Evolutionary conservation across 352 stramenopile species (phyloP).

Genomic region (Blastocystis sp.): DNA sequence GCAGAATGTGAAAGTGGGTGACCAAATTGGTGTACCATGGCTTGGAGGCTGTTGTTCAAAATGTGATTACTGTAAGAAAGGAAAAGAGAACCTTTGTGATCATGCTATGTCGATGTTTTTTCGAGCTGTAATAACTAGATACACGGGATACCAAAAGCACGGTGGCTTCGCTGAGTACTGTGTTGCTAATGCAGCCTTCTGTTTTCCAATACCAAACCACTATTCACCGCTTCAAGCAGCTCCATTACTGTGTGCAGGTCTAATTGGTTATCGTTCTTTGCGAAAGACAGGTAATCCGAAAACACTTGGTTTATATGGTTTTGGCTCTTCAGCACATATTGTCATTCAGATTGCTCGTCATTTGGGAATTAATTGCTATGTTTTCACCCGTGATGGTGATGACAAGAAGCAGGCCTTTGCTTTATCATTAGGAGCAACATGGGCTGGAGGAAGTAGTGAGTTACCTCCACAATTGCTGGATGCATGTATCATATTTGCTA

Average conservation of each 20-base stretch:
- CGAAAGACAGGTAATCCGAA: constrained; percentile 47
- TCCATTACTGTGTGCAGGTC: constrained; percentile 57
- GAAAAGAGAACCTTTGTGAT: constrained; percentile 65
- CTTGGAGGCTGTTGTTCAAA: constrained; percentile 49
- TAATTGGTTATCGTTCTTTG: constrained; percentile 61
- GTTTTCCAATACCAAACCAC: constrained; percentile 61
- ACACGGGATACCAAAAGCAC: constrained; percentile 62
- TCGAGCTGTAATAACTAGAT: background rate
- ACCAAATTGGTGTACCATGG: constrained; percentile 66
- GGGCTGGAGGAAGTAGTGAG: constrained; percentile 19
- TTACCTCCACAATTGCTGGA: background rate
- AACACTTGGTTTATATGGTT: constrained; percentile 62
- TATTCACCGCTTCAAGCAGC: constrained; percentile 55
- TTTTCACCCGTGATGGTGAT: constrained; percentile 55
- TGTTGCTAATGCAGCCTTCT: constrained; percentile 62
- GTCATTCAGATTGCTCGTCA: constrained; percentile 33
- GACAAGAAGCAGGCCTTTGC: constrained; percentile 59
- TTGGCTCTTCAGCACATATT: constrained; percentile 66
- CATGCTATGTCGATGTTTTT: constrained; percentile 1
- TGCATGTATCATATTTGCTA: constrained; percentile 63
- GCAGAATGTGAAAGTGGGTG: constrained; percentile 3
- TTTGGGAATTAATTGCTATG: constrained; percentile 47
- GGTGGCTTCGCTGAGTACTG: constrained; percentile 61
- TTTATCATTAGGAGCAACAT: background rate
- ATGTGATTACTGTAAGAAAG: constrained; percentile 48